These are phyloP conservation scores for Debaryomyces tyrocola DNA, from an alignment of 805 yeast genomes.

Conservation along the genomic window DNA sequence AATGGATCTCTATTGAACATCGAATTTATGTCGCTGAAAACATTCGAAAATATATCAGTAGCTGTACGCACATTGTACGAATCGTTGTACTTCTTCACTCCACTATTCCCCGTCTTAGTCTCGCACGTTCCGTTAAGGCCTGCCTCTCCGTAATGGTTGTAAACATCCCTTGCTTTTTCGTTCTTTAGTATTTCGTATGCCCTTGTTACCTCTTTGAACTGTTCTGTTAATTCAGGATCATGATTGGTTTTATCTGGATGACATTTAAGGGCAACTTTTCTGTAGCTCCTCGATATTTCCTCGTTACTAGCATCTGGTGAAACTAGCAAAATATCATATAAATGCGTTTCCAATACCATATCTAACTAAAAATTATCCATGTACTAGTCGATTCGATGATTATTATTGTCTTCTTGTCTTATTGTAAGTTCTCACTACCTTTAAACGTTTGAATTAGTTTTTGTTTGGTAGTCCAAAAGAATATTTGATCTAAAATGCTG, in stretches of 20 bases:
- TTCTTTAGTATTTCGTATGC: conserved; percentile 68
- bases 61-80: conserved; percentile 10
- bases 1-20: conserved; percentile 17
- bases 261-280: conserved; percentile 44
- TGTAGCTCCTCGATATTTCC: conserved; percentile 36
- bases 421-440: too few relatives aligned
- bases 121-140: conserved; percentile 34
- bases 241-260: conserved; percentile 68
- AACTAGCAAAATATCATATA: conserved; percentile 38
- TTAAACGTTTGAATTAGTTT: too few relatives aligned
- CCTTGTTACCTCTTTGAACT: conserved; percentile 60
- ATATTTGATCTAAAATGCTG: background rate
- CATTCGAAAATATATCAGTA: conserved; percentile 34
- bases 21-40: conserved; percentile 33
- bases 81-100: conserved; percentile 5
- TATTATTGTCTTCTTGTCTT: too few relatives aligned
- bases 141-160: conserved; percentile 53
- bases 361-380: background rate
- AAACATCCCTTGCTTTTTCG: conserved; percentile 41
- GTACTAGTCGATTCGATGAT: background rate
- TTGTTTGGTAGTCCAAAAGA: too few relatives aligned
- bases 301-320: conserved; percentile 32
- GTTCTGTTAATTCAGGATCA: conserved; percentile 48
- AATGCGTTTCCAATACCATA: conserved; percentile 17
- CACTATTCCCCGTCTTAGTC: conserved; percentile 3